These are phyloP conservation scores for Penicillium silybi DNA, from an alignment of 495 filamentous ascomycete species.

Conservation along the genomic window DNA sequence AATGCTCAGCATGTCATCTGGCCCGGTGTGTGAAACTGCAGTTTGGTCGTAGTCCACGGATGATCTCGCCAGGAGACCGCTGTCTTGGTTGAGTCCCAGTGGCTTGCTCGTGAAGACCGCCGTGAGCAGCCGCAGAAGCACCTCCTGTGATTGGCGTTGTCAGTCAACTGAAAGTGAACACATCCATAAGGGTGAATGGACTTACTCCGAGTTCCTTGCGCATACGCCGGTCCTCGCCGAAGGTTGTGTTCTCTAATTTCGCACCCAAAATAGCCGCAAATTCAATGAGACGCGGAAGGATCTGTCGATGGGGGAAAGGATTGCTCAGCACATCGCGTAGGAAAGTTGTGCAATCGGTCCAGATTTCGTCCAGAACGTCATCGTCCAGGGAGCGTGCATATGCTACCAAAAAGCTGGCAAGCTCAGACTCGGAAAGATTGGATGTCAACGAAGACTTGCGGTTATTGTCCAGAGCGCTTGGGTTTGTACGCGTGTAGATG, in stretches of 20 bases:
- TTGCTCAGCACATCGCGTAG: slow-evolving; percentile 86
- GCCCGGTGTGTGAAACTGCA: slow-evolving; percentile 37
- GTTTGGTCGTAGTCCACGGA: slow-evolving; percentile 44
- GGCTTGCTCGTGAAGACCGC: slow-evolving; percentile 90
- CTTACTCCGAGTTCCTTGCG: slow-evolving; percentile 84
- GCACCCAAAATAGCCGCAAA: slow-evolving; percentile 85
- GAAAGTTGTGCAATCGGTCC: slow-evolving; percentile 91
- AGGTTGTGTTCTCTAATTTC: slow-evolving; percentile 96
- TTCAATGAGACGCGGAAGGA: slow-evolving; percentile 79
- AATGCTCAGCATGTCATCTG: slow-evolving; percentile 79
- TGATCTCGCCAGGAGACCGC: slow-evolving; percentile 33
- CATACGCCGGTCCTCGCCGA: slow-evolving; percentile 94
- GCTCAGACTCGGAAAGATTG: slow-evolving; percentile 71
- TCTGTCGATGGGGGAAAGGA: slow-evolving; percentile 91
- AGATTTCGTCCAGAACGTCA: slow-evolving; percentile 99
- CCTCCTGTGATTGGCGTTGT: slow-evolving; percentile 57
- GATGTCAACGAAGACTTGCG: slow-evolving; percentile 85
- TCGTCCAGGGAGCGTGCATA: slow-evolving; percentile 90
- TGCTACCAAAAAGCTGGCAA: slow-evolving; percentile 82
- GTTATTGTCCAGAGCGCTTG: slow-evolving; percentile 68
- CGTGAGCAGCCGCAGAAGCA: slow-evolving; percentile 80
- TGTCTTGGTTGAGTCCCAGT: slow-evolving; percentile 51
- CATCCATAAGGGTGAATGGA: slow-evolving; percentile 7
- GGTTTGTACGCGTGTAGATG: slow-evolving; percentile 90
- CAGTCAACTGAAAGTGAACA: neutral